Percentiles rank a stretch among this genome's conserved stretches.
phyloP scores from a whole-genome alignment of 1,139 yeast genomes.

The Hansenula anomala region DNA sequence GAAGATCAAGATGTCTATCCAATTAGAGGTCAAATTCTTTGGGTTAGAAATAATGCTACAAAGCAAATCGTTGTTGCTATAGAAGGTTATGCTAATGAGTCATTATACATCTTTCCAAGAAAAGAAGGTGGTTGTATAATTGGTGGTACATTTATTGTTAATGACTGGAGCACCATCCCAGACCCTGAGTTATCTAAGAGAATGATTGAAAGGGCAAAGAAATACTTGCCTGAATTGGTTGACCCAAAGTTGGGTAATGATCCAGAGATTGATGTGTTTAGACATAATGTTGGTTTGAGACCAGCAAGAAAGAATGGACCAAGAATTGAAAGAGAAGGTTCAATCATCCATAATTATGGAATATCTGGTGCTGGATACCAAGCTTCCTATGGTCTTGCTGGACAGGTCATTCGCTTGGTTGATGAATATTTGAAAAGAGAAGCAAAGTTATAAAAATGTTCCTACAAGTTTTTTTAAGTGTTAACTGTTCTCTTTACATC shows the following conservation, averaged over 20 bases:
- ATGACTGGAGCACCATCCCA: constrained; percentile 23
- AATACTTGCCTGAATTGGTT: constrained; percentile 48
- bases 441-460: not conserved
- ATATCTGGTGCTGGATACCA: constrained; percentile 70
- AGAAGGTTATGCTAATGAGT: constrained; percentile 16
- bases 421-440: constrained; percentile 1
- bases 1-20: constrained; percentile 42
- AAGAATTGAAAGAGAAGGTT: constrained; percentile 36
- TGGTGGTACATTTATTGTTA: constrained; percentile 54
- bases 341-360: constrained; percentile 58
- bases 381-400: constrained; percentile 55
- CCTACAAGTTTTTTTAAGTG: too few species aligned
- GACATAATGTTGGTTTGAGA: constrained; percentile 58
- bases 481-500: too few species aligned
- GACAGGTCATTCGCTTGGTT: constrained; percentile 27
- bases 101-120: constrained; percentile 23
- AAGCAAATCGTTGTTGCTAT: constrained; percentile 42
- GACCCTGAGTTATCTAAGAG: constrained; percentile 39
- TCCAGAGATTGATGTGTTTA: constrained; percentile 32
- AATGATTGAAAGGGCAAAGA: constrained; percentile 38
- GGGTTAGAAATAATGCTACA: constrained; percentile 10
- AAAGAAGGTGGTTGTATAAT: constrained; percentile 54
- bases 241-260: constrained; percentile 21
- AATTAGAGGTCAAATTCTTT: constrained; percentile 59
- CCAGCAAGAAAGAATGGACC: constrained; percentile 60